These are phyloP conservation scores for Eucalyptus decipiens DNA, from an alignment of 345 rosid genomes.

Conservation along the genomic window DNA sequence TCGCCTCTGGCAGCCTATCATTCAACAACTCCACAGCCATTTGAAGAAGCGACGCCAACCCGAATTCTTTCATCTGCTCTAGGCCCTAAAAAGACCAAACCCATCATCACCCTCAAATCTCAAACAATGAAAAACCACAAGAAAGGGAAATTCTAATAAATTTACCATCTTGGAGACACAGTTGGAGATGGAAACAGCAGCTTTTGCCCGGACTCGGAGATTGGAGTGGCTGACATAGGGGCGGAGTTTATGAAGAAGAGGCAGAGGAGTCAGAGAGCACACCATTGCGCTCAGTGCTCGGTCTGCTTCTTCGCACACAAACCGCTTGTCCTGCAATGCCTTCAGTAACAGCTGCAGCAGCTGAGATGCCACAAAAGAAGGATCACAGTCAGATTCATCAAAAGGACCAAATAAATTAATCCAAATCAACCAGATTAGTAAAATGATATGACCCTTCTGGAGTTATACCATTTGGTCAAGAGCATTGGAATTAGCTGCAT, in stretches of 20 bases:
- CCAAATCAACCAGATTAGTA: not conserved
- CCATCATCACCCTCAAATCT: not conserved
- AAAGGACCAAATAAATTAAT: not conserved
- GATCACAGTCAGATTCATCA: not conserved
- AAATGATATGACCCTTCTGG: not conserved
- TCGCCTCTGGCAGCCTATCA: slow-evolving; percentile 82
- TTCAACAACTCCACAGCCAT: slow-evolving; percentile 56
- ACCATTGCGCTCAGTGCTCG: slow-evolving; percentile 50
- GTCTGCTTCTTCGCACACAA: slow-evolving; percentile 90
- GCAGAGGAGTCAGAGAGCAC: slow-evolving; percentile 36
- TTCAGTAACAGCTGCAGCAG: slow-evolving; percentile 66
- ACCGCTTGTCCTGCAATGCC: slow-evolving; percentile 89
- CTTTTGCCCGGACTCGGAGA: slow-evolving; percentile 73
- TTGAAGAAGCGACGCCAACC: slow-evolving; percentile 36
- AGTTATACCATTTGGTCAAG: slow-evolving; percentile 47
- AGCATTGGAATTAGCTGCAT: slow-evolving; percentile 27
- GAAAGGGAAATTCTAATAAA: not conserved
- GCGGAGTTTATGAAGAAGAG: slow-evolving; percentile 46
- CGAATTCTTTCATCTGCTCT: slow-evolving; percentile 51
- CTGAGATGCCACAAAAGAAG: slow-evolving; percentile 7
- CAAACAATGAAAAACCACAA: not conserved
- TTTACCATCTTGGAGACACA: slow-evolving; percentile 58
- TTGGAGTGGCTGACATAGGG: slow-evolving; percentile 47
- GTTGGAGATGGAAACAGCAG: slow-evolving; percentile 47
- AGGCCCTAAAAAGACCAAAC: slow-evolving; percentile 20